Base-by-base conservation (phyloP, 148 eudicot genomes). In the Vaccinium corymbosum region DNA sequence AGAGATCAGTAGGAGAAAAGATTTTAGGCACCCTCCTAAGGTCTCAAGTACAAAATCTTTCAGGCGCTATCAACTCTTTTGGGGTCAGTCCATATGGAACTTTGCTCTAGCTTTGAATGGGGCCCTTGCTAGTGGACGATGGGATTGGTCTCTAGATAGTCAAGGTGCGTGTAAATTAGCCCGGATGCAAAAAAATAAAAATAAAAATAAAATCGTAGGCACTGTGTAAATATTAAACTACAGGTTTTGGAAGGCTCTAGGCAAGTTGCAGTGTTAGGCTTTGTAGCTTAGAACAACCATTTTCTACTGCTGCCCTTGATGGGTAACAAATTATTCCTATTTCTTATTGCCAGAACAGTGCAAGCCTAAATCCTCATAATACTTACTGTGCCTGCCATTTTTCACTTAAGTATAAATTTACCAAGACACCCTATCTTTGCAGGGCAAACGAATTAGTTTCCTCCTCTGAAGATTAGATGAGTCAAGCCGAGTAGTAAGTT, bases 261-360 rank as follows among this genome's bases (percentile, higher is more conserved):
- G 64, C 81, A 78, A 78, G 62, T 52, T 15, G 48, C 62, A 78
- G 53, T 50, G 49, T 11, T 14, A 16, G 57, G 59, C 7, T 52
- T 53, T 52, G 20, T 53, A 5, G 13, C 61, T 5, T 35, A 76
- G 57, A 15, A 11, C 79, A 76, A 11, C 53, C 38, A 27, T 22
- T 52, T 55, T 78, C 22, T 64, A 25, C 64, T 29, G 81, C 35
- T 76, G 80, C 38, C 19, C 35, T 76, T 76, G 80, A 49, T 76
- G 80, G 35, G 57, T 29, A 15, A 14, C 61, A 53, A 1, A 78
- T 53, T 78, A 16, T 53, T 42, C 46, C 46, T 42, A 5, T 42
- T 42, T 42, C 4, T 42, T 42, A 5, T 42, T 42, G 46, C 46
- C 46, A 42, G 46, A 0, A 5, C 5, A 4, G 46, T 42, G 48